These are phyloP conservation scores for Papiliotrema laurentii DNA, from an alignment of 1,284 basidiomycete genomes.

Conservation along the genomic window DNA sequence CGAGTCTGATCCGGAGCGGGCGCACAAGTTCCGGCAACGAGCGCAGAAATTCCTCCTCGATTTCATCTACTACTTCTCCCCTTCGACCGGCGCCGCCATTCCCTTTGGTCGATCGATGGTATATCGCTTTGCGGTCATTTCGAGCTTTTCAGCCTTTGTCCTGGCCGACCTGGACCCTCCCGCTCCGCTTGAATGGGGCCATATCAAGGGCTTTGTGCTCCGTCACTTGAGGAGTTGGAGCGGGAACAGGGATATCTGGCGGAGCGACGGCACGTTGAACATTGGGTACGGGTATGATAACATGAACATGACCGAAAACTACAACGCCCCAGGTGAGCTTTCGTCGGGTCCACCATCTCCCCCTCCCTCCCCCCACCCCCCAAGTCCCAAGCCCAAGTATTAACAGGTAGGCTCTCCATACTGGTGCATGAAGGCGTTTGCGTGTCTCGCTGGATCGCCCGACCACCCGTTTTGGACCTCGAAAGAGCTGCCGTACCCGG, in stretches of 20 bases:
- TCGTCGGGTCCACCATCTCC: too few relatives aligned
- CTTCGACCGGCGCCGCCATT: slow-evolving; percentile 61
- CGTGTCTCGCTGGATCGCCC: slow-evolving; percentile 60
- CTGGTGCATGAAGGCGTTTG: slow-evolving; percentile 75
- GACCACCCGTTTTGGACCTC: slow-evolving; percentile 67
- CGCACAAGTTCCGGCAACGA: slow-evolving; percentile 61
- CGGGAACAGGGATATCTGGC: slow-evolving; percentile 53
- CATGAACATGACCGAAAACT: slow-evolving; percentile 69
- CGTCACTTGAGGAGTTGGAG: slow-evolving; percentile 70
- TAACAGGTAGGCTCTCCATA: slow-evolving; percentile 62
- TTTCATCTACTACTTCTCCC: slow-evolving; percentile 67
- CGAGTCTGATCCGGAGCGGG: slow-evolving; percentile 60
- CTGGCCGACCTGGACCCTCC: slow-evolving; percentile 66
- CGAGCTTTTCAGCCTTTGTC: slow-evolving; percentile 69
- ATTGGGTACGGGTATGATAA: slow-evolving; percentile 71
- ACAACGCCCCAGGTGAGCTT: slow-evolving; percentile 64
- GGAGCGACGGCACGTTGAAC: slow-evolving; percentile 64
- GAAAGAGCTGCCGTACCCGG: slow-evolving; percentile 61
- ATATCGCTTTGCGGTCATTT: slow-evolving; percentile 72
- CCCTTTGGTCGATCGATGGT: slow-evolving; percentile 71
- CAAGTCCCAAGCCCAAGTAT: too few relatives aligned
- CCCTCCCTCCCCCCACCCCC: too few relatives aligned
- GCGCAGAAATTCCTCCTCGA: slow-evolving; percentile 62
- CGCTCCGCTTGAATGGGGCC: slow-evolving; percentile 63
- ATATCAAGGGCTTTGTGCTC: slow-evolving; percentile 66